phyloP scores from a whole-genome alignment of 2,329 filamentous ascomycete species.

The Rhexocercosporidium sp. region DNA sequence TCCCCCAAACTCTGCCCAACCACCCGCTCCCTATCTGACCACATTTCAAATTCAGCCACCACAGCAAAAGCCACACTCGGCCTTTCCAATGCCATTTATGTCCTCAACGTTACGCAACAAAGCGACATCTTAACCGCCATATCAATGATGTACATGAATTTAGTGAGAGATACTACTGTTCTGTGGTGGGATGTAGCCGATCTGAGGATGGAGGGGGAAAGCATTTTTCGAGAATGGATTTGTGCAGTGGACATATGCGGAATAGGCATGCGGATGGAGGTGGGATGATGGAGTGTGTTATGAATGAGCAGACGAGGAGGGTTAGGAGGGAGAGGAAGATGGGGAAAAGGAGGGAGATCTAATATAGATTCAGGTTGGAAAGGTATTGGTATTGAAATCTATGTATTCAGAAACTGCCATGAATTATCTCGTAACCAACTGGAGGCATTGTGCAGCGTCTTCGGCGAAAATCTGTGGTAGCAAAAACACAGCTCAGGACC shows the following conservation, averaged over 20 bases:
- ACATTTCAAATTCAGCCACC: background rate
- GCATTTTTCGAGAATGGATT: background rate
- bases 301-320: background rate
- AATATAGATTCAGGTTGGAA: too few species aligned
- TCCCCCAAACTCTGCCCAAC: too few species aligned
- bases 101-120: background rate
- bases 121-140: background rate
- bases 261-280: background rate
- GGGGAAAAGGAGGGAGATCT: background rate
- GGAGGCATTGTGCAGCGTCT: too few species aligned
- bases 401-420: too few species aligned
- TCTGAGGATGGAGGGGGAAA: background rate
- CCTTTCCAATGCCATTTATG: background rate
- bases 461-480: too few species aligned
- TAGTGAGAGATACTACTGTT: background rate
- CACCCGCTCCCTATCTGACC: background rate
- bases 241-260: background rate
- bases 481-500: too few species aligned
- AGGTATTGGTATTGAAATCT: too few species aligned
- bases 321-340: background rate
- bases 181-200: background rate
- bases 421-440: too few species aligned
- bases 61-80: background rate
- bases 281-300: background rate
- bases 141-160: background rate